phyloP scores from a whole-genome alignment of 805 yeast genomes.

The Jamesozyma gamospora region DNA sequence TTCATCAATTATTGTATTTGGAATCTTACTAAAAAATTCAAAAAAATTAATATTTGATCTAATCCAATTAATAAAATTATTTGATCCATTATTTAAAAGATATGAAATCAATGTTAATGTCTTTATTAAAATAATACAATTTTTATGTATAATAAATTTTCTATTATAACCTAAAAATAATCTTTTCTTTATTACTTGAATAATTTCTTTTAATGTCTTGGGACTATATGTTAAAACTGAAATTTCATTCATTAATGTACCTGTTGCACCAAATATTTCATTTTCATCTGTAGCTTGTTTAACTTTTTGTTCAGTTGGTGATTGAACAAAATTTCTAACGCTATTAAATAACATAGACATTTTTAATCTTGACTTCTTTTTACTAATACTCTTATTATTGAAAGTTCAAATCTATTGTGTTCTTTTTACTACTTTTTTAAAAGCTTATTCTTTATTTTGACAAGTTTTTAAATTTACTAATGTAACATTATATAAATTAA shows the following conservation, averaged over 20 bases:
- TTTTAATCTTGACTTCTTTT: too few species aligned
- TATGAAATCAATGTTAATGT: constrained; percentile 44
- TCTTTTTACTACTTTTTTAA: neutral
- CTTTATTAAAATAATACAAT: constrained; percentile 37
- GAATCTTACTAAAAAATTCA: constrained; percentile 29
- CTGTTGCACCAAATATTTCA: constrained; percentile 47
- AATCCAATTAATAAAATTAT: constrained; percentile 40
- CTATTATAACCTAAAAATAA: constrained; percentile 20
- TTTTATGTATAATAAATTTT: constrained; percentile 20
- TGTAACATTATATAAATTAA: too few species aligned
- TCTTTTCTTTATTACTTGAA: constrained; percentile 33
- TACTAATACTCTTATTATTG: too few species aligned
- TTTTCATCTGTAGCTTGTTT: constrained; percentile 40
- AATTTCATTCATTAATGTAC: constrained; percentile 44
- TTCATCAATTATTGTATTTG: constrained; percentile 27
- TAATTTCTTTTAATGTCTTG: constrained; percentile 33
- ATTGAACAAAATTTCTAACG: constrained; percentile 26
- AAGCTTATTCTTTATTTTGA: too few species aligned
- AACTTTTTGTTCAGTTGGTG: constrained; percentile 30
- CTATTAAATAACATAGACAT: constrained; percentile 23
- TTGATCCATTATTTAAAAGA: constrained; percentile 44
- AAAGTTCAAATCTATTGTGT: too few species aligned
- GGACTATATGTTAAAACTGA: constrained; percentile 37
- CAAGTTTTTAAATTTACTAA: too few species aligned
- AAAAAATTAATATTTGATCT: constrained; percentile 24